A percentile compares a stretch with the other conserved stretches of the same genome.
Evolutionary conservation across 768 basidiomycete species (phyloP).

Genomic region (Psilocybe subaeruginosa): DNA sequence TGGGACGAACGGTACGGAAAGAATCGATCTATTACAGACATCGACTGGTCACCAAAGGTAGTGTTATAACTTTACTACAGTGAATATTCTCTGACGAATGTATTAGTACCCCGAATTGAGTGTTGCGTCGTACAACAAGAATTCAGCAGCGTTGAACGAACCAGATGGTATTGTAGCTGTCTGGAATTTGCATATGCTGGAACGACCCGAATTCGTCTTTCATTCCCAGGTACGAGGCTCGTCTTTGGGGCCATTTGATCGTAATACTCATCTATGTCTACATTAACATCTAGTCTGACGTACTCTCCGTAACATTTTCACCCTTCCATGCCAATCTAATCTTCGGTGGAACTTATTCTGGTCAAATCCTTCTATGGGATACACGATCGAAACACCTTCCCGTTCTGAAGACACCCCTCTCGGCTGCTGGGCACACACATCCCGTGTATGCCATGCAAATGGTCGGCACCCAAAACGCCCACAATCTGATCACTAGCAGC

Average conservation of each 20-base stretch:
- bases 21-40: constrained; percentile 92
- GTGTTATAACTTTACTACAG: constrained; percentile 2
- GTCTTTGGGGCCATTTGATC: constrained; percentile 59
- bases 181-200: constrained; percentile 95
- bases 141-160: constrained; percentile 89
- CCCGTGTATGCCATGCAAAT: constrained; percentile 98
- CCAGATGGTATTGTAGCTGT: constrained; percentile 97
- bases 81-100: constrained; percentile 23
- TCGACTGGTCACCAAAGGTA: constrained; percentile 98
- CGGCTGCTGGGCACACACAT: constrained; percentile 96
- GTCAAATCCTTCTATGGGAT: constrained; percentile 98
- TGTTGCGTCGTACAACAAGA: constrained; percentile 97
- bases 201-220: constrained; percentile 97
- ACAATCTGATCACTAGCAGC: constrained; percentile 95
- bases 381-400: constrained; percentile 96
- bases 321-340: constrained; percentile 97
- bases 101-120: constrained; percentile 91
- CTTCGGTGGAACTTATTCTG: constrained; percentile 99
- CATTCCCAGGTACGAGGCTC: constrained; percentile 88
- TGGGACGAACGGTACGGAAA: constrained; percentile 76
- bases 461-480: constrained; percentile 98
- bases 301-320: constrained; percentile 95
- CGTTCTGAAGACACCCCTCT: constrained; percentile 94
- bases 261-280: not conserved
- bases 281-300: constrained; percentile 76